Conservation (phyloP, 495 filamentous ascomycete species). For the Pyrenula massariospora region DNA sequence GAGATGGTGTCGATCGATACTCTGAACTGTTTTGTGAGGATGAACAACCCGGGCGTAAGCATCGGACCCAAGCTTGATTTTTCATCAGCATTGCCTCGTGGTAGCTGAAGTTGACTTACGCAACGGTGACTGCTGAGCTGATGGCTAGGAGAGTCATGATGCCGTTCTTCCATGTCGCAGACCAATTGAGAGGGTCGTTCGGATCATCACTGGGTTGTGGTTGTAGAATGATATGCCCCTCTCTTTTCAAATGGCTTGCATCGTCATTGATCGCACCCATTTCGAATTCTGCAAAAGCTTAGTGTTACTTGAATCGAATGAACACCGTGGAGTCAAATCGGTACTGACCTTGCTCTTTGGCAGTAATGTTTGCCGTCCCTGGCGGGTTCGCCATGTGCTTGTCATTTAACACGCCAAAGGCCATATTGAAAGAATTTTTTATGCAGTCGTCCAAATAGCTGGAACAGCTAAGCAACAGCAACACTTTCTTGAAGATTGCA, state of each 20-base stretch:
- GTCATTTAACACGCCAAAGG: not conserved
- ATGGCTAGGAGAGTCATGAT: slow-evolving; percentile 30
- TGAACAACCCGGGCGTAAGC: slow-evolving; percentile 35
- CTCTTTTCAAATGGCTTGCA: slow-evolving; percentile 35
- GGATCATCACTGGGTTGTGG: slow-evolving; percentile 42
- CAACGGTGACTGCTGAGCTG: not conserved
- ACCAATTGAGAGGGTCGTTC: slow-evolving; percentile 49
- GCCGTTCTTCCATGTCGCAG: slow-evolving; percentile 35
- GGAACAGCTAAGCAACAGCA: no score
- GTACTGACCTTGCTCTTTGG: not conserved
- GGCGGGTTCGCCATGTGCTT: not conserved
- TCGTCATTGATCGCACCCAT: slow-evolving; percentile 25
- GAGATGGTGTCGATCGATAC: not conserved
- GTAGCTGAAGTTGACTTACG: no score
- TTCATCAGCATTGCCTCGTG: no score
- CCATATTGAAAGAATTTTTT: not conserved
- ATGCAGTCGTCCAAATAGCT: no score
- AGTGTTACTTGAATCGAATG: no score
- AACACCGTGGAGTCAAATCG: slow-evolving; percentile 21
- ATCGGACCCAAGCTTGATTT: slow-evolving; percentile 35
- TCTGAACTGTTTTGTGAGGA: slow-evolving; percentile 17
- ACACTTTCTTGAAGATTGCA: no score
- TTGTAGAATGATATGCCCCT: slow-evolving; percentile 37
- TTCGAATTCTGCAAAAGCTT: slow-evolving; percentile 22
- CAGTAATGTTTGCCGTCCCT: not conserved